Evolutionary conservation across 1,139 yeast species (phyloP), one percentile per base, ranked within the genome.

Genomic region (Yamadazyma spencermartinsiae): DNA sequence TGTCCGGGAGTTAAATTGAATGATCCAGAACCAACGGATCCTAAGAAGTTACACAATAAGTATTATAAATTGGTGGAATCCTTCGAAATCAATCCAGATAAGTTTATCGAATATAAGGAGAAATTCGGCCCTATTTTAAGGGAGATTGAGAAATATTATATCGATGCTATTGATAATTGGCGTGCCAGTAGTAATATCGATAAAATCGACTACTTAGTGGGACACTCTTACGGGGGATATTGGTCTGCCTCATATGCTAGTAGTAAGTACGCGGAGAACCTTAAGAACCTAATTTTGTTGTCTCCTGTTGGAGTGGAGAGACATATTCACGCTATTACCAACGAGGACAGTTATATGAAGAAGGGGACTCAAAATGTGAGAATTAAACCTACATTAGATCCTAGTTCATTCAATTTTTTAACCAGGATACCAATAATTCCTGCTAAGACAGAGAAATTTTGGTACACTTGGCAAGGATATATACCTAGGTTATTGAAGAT

Each of bases 231-330:
- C 45, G 77, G 76, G 3, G 76, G 72, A 0, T 68, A 71, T 46
- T 72, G 76, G 76, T 60, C 68, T 20, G 73, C 66, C 3, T 65
- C 73, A 1, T 72, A 67, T 47, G 23, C 21, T 11, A 57, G 74
- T 0, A 49, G 65, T 12, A 60, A 46, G 36, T 46, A 61, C 40
- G 94, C 96, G 0, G 67, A 74, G 1, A 68, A 73, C 2, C 73
- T 92, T n/a, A 66, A 76, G 18, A 78, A 79, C 45, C 66, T 92
- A 43, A 73, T 88, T 24, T 68, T 92, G 27, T 80, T 87, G 2
- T 86, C 96, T 1, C 98, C 98, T 0, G 95, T 90, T 0, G 98
- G 97, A 0, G 86, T 92, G 17, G 95, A 87, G 49, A 68, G 87
- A 38, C 80, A 79, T 39, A 77, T 83, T 1, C 80, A 73, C 53